phyloP scores from a whole-genome alignment of 2,329 filamentous ascomycete species.

The Phaeosphaeria sp. region DNA sequence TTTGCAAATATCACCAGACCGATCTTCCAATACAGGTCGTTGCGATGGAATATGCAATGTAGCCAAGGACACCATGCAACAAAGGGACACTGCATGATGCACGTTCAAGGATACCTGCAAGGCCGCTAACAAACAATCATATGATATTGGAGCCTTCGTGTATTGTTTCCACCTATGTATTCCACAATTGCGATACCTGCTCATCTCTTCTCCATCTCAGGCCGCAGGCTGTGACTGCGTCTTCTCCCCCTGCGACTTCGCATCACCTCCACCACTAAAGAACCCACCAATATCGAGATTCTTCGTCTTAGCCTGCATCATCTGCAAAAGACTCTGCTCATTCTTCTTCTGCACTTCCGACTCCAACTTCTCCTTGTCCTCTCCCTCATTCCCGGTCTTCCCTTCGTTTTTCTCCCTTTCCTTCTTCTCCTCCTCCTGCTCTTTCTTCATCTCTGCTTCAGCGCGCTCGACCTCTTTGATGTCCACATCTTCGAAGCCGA shows the following conservation, averaged over 20 bases:
- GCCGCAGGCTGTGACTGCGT: background rate
- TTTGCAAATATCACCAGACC: too few species aligned
- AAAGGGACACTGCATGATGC: too few species aligned
- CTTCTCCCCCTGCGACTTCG: slow-evolving; percentile 7
- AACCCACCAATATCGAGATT: slow-evolving; percentile 24
- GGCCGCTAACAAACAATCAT: too few species aligned
- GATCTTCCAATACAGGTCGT: too few species aligned
- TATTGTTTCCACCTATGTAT: background rate
- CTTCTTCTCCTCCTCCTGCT: slow-evolving; percentile 51
- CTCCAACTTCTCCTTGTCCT: slow-evolving; percentile 49
- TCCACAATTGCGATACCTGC: background rate
- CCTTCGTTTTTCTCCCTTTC: slow-evolving; percentile 45
- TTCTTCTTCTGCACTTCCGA: slow-evolving; percentile 54
- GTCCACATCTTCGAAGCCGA: slow-evolving; percentile 62
- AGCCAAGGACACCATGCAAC: too few species aligned
- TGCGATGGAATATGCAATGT: too few species aligned
- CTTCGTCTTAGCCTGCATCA: slow-evolving; percentile 52
- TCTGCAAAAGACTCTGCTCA: slow-evolving; percentile 52
- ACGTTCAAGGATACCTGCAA: too few species aligned
- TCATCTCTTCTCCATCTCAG: background rate
- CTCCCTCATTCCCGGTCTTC: slow-evolving; percentile 28
- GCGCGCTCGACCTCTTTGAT: slow-evolving; percentile 54
- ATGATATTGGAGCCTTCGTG: background rate
- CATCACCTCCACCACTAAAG: slow-evolving; percentile 6
- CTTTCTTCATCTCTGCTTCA: slow-evolving; percentile 52